Evolutionary conservation across 257 asterid genomes (phyloP), one percentile per base, ranked within the genome.

Genomic region (Striga asiatica): DNA sequence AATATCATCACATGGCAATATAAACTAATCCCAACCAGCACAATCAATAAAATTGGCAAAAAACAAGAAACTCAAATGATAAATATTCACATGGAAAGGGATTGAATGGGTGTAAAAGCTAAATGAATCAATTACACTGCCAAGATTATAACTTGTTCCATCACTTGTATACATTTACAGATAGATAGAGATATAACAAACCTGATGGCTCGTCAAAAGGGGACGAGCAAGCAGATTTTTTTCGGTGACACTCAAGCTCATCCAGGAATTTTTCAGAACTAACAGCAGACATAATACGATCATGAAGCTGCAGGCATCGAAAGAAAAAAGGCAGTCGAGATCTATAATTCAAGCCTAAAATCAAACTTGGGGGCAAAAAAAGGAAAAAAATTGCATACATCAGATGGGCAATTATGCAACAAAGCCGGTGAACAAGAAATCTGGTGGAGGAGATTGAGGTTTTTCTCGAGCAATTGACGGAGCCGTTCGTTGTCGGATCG

Each of bases 131-230:
- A 65, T 7, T 5, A 56, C 21, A 34, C 12, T 20, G 28, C 52
- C 19, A 54, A 27, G n/a, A 46, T 45, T 17, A 18, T n/a, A 67
- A 35, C 43, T 47, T 37, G 58, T 41, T 39, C 32, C 71, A 50
- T 29, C 48, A 35, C 11, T 39, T 17, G 16, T 17, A 23, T 22
- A 2, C 8, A 32, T 37, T 12, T 11, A 19, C 14, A 16, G 14
- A 32, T 35, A 3, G 46, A 4, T 6, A 39, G 46, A 3, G 24
- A 42, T 6, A 43, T 17, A 25, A 23, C 50, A 51, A 64, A 88
- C 97, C 95, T 77, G 94, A 70, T 37, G 86, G 74, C 58, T 76
- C 93, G 46, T 76, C 66, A 50, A 82, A 85, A 3, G 93, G 94
- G 73, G 85, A 85, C 29, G 67, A 46, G 72, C 64, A 54, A 18